Base-by-base conservation (phyloP, 139 green algal species). In the Coelastrella sp. region DNA sequence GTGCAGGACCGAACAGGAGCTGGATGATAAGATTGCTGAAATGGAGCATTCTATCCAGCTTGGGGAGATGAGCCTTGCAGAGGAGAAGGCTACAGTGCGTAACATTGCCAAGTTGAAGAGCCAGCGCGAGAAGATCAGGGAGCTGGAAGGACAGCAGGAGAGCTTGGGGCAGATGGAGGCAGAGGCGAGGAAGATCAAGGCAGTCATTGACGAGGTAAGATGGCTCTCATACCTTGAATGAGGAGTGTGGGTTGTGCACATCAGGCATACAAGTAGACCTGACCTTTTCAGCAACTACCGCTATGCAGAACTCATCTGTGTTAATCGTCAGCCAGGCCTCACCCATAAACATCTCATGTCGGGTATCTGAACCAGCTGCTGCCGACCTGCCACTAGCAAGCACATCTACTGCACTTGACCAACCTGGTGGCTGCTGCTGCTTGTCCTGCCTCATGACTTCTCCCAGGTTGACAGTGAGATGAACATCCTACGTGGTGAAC, bases 1-100 rank as follows among this genome's bases (percentile, higher is more conserved):
- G 25, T 93, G 87, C 83, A 85, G 85, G 22, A 93, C 83, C 11
- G 91, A 95, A 90, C 86, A 88, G 81, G 92, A 95, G 87, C 92
- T 96, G 75, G 94, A 96, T 59, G 90, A 86, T 10, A 90, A 88
- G 73, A 91, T 96, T 57, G 84, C 85, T 14, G 91, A 92, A 75
- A 82, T 94, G 78, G 92, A 96, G 91, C 60, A 90, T 27, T n/a
- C 61, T 0, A 96, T 96, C 79, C 56, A 81, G 9, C 80, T 91
- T 60, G 87, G 79, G 60, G 66, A 93, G 4, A 57, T 86, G 61
- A n/a, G 17, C 7, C 91, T 96, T 78, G 90, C 91, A 4, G 94
- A 92, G 87, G 94, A 95, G 91, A 94, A 95, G 92, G 65, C 73
- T 87, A 57, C 85, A 0, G 92, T 96, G 76, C 63, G 87, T 49